Percentiles rank a stretch among this genome's conserved stretches.
phyloP scores from a whole-genome alignment of 768 basidiomycete genomes.

The Russula lepida region DNA sequence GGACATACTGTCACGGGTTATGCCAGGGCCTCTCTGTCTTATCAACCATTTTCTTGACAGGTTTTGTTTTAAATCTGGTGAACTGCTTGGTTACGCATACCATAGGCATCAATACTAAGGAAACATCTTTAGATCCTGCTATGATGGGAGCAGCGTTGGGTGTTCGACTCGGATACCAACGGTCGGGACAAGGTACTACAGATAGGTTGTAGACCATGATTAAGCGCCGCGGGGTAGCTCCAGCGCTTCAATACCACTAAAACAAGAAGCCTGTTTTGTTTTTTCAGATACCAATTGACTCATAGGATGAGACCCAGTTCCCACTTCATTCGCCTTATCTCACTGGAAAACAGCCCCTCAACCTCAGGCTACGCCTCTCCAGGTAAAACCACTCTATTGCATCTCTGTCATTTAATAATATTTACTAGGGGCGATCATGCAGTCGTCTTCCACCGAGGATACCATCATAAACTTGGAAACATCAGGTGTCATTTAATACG shows the following conservation, averaged over 20 bases:
- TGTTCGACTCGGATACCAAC: neutral
- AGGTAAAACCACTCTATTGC: constrained; percentile 1
- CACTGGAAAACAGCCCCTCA: neutral
- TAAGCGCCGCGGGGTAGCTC: constrained; percentile 3
- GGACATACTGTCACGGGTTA: neutral
- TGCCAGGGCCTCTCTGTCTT: neutral
- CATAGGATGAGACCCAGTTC: too few relatives aligned
- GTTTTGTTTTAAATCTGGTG: neutral
- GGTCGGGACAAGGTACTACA: neutral
- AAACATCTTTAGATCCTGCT: neutral
- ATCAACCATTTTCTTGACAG: neutral
- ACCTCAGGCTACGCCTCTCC: neutral
- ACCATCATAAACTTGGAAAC: neutral
- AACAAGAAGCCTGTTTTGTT: neutral
- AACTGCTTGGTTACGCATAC: neutral
- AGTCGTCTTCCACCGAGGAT: neutral
- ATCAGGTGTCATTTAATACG: neutral
- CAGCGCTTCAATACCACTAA: neutral
- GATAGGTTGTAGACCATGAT: neutral
- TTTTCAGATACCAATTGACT: too few relatives aligned
- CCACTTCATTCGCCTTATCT: neutral
- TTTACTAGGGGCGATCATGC: neutral
- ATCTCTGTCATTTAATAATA: neutral
- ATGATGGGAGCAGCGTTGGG: neutral
- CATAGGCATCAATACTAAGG: neutral